A percentile compares a stretch with the other conserved stretches of the same genome.
Evolutionary conservation across 139 green algal species (phyloP).

Genomic region (Zygnema circumcarinatum): DNA sequence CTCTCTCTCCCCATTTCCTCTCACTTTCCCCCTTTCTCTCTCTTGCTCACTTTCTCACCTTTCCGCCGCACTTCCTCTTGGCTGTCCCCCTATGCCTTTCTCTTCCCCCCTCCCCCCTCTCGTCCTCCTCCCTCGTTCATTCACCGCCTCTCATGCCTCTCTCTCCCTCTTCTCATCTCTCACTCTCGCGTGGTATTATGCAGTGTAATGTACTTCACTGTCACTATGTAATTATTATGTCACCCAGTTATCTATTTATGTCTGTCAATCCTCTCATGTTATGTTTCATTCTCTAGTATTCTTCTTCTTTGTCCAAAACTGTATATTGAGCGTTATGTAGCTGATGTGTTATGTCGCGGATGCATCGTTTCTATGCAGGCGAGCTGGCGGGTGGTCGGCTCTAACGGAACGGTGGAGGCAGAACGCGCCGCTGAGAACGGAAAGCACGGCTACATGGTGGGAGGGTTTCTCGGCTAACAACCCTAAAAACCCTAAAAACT

Average conservation of each 20-base stretch:
- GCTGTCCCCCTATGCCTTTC: no score
- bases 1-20: background rate
- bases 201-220: background rate
- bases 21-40: background rate
- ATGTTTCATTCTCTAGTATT: background rate
- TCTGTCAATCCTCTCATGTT: background rate
- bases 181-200: background rate
- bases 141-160: no score
- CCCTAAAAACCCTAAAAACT: no score
- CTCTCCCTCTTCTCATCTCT: no score
- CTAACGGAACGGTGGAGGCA: slow-evolving; percentile 16
- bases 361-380: background rate
- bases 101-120: no score
- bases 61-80: no score
- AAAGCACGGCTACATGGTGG: slow-evolving; percentile 8
- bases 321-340: background rate
- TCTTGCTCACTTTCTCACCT: background rate
- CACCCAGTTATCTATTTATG: background rate
- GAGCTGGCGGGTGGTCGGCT: slow-evolving; percentile 18
- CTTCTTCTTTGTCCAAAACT: background rate
- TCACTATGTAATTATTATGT: background rate
- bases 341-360: background rate
- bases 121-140: no score
- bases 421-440: background rate
- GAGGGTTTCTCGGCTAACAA: no score